Percentiles rank a stretch among this genome's conserved stretches.
Evolutionary conservation across 2,329 filamentous ascomycete genomes (phyloP).

Genomic region (Ophiosphaerella narmari): DNA sequence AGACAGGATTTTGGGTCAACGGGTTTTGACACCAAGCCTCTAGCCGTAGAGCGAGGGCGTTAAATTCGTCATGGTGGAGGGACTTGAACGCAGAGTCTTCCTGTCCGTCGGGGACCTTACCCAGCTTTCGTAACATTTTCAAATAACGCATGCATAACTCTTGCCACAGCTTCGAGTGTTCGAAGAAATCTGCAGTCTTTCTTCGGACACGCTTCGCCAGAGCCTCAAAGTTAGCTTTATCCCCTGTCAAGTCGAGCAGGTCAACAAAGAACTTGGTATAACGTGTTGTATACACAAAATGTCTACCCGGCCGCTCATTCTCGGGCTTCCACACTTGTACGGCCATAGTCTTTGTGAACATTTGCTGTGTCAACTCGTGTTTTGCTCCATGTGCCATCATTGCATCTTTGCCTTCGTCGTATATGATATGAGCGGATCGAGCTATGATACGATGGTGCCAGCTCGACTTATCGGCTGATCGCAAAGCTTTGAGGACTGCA

Average conservation of each 20-base stretch:
- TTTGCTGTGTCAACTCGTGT: slow-evolving; percentile 77
- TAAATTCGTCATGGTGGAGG: slow-evolving; percentile 68
- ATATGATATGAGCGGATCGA: slow-evolving; percentile 68
- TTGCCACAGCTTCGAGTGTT: slow-evolving; percentile 67
- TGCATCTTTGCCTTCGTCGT: slow-evolving; percentile 59
- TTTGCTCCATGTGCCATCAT: slow-evolving; percentile 66
- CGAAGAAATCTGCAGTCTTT: slow-evolving; percentile 75
- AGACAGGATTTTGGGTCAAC: slow-evolving; percentile 52
- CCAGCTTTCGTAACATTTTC: slow-evolving; percentile 61
- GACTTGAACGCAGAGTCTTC: slow-evolving; percentile 69
- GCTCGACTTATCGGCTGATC: slow-evolving; percentile 81
- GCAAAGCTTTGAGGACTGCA: slow-evolving; percentile 63
- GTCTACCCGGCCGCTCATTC: slow-evolving; percentile 78
- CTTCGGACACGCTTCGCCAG: slow-evolving; percentile 79
- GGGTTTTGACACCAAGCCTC: slow-evolving; percentile 62
- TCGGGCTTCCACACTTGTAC: slow-evolving; percentile 96
- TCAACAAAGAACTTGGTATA: slow-evolving; percentile 83
- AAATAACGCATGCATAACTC: slow-evolving; percentile 64
- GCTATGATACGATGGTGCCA: slow-evolving; percentile 94
- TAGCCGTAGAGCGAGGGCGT: slow-evolving; percentile 61
- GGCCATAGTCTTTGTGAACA: slow-evolving; percentile 93
- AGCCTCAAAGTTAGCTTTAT: slow-evolving; percentile 76
- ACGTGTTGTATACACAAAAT: slow-evolving; percentile 88
- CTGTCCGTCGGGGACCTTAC: slow-evolving; percentile 62
- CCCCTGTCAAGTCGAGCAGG: slow-evolving; percentile 73